Evolutionary conservation across 495 filamentous ascomycete species (phyloP).

Genomic region (Apodospora peruviana): DNA sequence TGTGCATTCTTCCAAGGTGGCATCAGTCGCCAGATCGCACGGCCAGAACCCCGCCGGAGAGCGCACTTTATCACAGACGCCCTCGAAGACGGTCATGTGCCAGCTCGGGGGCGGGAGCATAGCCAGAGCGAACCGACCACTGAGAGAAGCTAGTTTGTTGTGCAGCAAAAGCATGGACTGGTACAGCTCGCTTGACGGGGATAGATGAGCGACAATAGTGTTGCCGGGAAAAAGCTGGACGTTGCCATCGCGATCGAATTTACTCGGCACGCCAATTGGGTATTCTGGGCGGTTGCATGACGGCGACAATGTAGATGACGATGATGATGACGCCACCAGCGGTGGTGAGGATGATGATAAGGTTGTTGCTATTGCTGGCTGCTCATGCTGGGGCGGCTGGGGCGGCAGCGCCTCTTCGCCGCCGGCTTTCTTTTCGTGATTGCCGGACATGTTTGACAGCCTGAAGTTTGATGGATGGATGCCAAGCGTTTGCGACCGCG

Average conservation of each 20-base stretch:
- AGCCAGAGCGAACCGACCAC: slow-evolving; percentile 3
- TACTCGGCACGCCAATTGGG: slow-evolving; percentile 15
- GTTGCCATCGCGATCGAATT: slow-evolving; percentile 16
- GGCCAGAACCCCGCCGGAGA: slow-evolving; percentile 16
- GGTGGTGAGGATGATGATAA: no score
- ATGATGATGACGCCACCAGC: no score
- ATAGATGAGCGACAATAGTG: slow-evolving; percentile 19
- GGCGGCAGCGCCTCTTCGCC: no score
- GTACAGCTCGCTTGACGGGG: slow-evolving; percentile 5
- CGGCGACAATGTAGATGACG: neutral
- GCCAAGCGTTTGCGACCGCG: no score
- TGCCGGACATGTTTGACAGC: no score
- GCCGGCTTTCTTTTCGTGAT: no score
- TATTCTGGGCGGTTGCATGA: neutral
- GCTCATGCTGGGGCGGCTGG: no score
- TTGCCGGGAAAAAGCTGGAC: slow-evolving; percentile 22
- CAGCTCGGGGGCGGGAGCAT: slow-evolving; percentile 18
- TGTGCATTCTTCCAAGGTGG: slow-evolving; percentile 11
- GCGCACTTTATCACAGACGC: slow-evolving; percentile 17
- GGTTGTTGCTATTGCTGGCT: no score
- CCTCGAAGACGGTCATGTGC: slow-evolving; percentile 25
- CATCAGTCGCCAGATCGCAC: slow-evolving; percentile 3
- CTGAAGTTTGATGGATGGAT: no score
- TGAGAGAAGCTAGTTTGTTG: slow-evolving; percentile 2
- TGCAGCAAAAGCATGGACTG: slow-evolving; percentile 10